Base-by-base conservation (phyloP, 805 yeast species). In the Spathaspora girioi region DNA sequence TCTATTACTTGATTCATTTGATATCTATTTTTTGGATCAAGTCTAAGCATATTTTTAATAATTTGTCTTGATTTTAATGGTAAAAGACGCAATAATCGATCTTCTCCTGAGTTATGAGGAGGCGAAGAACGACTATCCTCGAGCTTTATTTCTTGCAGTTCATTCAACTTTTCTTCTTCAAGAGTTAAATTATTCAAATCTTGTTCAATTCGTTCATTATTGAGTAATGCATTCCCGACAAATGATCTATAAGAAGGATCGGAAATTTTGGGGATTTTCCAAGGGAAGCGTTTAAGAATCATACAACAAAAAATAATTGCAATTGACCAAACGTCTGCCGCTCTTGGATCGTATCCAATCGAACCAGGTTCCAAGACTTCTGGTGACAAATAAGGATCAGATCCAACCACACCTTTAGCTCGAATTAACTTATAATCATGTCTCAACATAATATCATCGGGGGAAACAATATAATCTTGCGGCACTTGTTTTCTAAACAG, bases 321-420 rank as follows among this genome's bases (percentile, higher is more conserved):
- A 49, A 89, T 74, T 1, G 97, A 89, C 99, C 99, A 93, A 19
- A 92, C 81, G 65, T 93, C 99, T 2, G 85, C 89, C 5, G 86
- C 84, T 48, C 94, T 80, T 17, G 97, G 94, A 66, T 93, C 97
- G 66, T 93, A 93, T 2, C 77, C 77, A 19, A 57, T 54, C 23
- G 62, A 64, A 19, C 61, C 49, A 3, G 68, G 69, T 48, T 62
- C 65, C 50, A 93, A 77, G 43, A 93, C 92, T 66, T 93, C 99
- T 0, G 98, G 98, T 0, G 97, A 94, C 54, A 93, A 71, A 63
- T 93, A 93, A 2, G 99, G 98, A 67, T 93, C 99, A 1, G 96
- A 87, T 14, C 99, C 99, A 11, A 93, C 96, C 19, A 93, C 80
- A 14, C 98, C 98, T 42, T 80, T 77, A 0, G 97, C 91, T 52